phyloP scores from a whole-genome alignment of 2,329 filamentous ascomycete genomes.

The Penicillium sp. region DNA sequence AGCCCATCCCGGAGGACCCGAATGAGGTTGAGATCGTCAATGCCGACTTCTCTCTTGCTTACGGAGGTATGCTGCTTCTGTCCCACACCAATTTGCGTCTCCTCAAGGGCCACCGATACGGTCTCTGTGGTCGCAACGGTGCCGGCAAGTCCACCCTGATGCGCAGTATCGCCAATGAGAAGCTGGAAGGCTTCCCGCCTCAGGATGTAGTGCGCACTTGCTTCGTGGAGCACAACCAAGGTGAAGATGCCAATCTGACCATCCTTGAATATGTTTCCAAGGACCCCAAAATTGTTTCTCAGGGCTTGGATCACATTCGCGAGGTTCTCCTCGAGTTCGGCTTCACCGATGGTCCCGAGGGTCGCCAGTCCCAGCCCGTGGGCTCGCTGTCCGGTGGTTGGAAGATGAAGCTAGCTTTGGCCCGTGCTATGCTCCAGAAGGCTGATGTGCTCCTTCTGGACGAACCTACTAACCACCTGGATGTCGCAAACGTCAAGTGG shows the following conservation, averaged over 20 bases:
- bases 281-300: slow-evolving; percentile 78
- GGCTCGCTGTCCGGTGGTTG: slow-evolving; percentile 95
- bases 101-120: slow-evolving; percentile 94
- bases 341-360: slow-evolving; percentile 85
- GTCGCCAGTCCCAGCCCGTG: slow-evolving; percentile 82
- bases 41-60: slow-evolving; percentile 93
- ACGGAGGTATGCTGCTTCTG: slow-evolving; percentile 93
- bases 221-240: slow-evolving; percentile 99
- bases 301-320: slow-evolving; percentile 76
- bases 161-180: slow-evolving; percentile 91
- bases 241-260: slow-evolving; percentile 92
- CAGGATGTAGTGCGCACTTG: slow-evolving; percentile 91
- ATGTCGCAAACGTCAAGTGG: slow-evolving; percentile 95
- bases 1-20: slow-evolving; percentile 80
- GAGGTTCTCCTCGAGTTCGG: slow-evolving; percentile 86
- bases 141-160: slow-evolving; percentile 99
- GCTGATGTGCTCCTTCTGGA: slow-evolving; percentile 96
- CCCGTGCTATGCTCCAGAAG: slow-evolving; percentile 91
- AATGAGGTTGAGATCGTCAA: slow-evolving; percentile 97
- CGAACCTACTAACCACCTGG: slow-evolving; percentile 98
- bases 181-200: slow-evolving; percentile 92
- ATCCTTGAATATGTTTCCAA: slow-evolving; percentile 91
- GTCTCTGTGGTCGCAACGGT: slow-evolving; percentile 94
- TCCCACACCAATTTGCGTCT: slow-evolving; percentile 94
- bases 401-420: slow-evolving; percentile 99